phyloP scores from a whole-genome alignment of 2,329 filamentous ascomycete genomes.

The Camptophora hylomeconis region DNA sequence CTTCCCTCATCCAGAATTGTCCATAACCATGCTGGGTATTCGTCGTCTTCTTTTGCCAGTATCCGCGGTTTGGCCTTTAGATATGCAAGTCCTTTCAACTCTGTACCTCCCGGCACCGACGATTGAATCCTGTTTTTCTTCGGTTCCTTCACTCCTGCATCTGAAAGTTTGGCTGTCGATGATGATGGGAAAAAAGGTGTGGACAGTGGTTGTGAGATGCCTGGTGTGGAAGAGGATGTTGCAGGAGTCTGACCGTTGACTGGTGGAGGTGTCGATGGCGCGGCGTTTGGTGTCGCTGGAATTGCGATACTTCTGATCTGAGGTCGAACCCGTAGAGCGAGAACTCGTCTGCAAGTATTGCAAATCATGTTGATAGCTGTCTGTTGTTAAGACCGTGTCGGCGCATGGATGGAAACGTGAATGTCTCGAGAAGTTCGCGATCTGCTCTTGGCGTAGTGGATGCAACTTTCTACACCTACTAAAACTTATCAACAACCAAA shows the following conservation, averaged over 20 bases:
- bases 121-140: constrained; percentile 23
- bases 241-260: constrained; percentile 6
- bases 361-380: no score
- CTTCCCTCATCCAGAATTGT: constrained; percentile 26
- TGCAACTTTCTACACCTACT: no score
- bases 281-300: constrained; percentile 11
- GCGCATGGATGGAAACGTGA: no score
- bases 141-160: constrained; percentile 12
- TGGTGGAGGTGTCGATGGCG: constrained; percentile 9
- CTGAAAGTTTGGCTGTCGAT: constrained; percentile 6
- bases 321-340: no score
- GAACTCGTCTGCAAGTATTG: no score
- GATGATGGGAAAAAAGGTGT: constrained; percentile 14
- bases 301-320: constrained; percentile 9
- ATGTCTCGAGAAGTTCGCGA: no score
- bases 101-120: constrained; percentile 27
- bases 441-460: no score
- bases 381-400: no score
- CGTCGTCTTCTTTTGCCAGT: constrained; percentile 31
- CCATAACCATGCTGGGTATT: constrained; percentile 38
- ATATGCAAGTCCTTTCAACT: constrained; percentile 31
- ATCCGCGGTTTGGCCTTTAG: constrained; percentile 31
- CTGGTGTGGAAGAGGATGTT: constrained; percentile 26
- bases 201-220: constrained; percentile 28
- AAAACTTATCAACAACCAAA: no score